Evolutionary conservation across 768 basidiomycete genomes (phyloP).

Genomic region (Pleurotus platypus): DNA sequence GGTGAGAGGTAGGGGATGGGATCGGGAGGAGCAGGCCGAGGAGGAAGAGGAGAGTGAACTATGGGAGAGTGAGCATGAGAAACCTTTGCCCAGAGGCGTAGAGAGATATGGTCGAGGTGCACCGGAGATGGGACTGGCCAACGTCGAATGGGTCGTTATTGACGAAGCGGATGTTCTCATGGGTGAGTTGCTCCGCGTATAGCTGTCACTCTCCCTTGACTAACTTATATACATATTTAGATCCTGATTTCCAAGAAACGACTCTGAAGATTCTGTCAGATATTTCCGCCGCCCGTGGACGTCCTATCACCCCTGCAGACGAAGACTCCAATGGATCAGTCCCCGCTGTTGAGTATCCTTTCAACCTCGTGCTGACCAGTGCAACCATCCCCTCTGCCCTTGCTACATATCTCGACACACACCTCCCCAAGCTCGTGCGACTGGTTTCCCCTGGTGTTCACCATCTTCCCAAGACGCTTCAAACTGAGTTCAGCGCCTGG

Average conservation of each 20-base stretch:
- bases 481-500: conserved; percentile 72
- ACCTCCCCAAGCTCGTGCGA: conserved; percentile 64
- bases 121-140: conserved; percentile 59
- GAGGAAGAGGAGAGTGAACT: not conserved
- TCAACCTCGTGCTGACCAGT: conserved; percentile 77
- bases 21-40: conserved; percentile 23
- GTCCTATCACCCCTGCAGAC: conserved; percentile 29
- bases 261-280: conserved; percentile 70
- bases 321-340: conserved; percentile 13
- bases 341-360: conserved; percentile 55
- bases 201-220: not conserved
- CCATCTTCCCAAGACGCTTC: conserved; percentile 65
- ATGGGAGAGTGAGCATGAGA: conserved; percentile 12
- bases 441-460: conserved; percentile 81
- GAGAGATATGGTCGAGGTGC: conserved; percentile 38
- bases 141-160: conserved; percentile 85
- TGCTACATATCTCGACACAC: conserved; percentile 53
- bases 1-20: conserved; percentile 52
- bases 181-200: conserved; percentile 41
- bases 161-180: conserved; percentile 92
- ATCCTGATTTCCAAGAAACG: conserved; percentile 76
- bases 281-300: conserved; percentile 60
- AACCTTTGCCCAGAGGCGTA: conserved; percentile 26
- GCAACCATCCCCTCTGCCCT: conserved; percentile 86
- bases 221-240: conserved; percentile 32